These are phyloP conservation scores for Skeletonema potamos DNA, from an alignment of 108 stramenopile species.

Conservation along the genomic window DNA sequence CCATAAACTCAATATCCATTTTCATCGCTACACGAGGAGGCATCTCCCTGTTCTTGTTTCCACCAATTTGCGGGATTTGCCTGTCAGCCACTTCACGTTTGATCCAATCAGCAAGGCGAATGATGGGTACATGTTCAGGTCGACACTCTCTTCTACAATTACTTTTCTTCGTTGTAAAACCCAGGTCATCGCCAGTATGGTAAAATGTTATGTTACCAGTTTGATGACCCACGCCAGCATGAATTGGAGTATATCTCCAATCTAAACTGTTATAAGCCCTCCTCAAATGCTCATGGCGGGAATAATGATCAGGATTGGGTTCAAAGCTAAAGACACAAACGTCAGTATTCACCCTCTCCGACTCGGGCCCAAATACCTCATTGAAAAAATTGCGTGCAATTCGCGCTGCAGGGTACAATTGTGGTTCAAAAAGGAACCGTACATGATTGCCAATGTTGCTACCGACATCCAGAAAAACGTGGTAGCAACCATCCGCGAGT, in stretches of 20 bases:
- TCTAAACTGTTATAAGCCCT: slow-evolving; percentile 10
- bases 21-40: slow-evolving; percentile 29
- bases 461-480: slow-evolving; percentile 41
- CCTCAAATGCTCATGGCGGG: slow-evolving; percentile 3
- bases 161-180: slow-evolving; percentile 12
- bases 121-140: slow-evolving; percentile 15
- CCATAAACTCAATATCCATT: slow-evolving; percentile 37
- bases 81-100: slow-evolving; percentile 18
- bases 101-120: slow-evolving; percentile 25
- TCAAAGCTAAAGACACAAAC: slow-evolving; percentile 36
- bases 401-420: slow-evolving; percentile 11
- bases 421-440: slow-evolving; percentile 32
- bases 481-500: slow-evolving; percentile 35
- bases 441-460: slow-evolving; percentile 37
- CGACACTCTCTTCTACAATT: neutral
- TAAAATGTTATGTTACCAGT: slow-evolving; percentile 32
- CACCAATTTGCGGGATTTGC: slow-evolving; percentile 1
- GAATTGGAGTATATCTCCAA: slow-evolving; percentile 22
- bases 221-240: slow-evolving; percentile 16
- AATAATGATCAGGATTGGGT: slow-evolving; percentile 24
- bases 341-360: slow-evolving; percentile 5
- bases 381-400: slow-evolving; percentile 11
- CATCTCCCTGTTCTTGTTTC: neutral
- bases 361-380: neutral
- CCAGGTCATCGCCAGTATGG: slow-evolving; percentile 14